Evolutionary conservation across 768 basidiomycete genomes (phyloP), one percentile per base, ranked within the genome.

Genomic region (Coprinopsis sp.): DNA sequence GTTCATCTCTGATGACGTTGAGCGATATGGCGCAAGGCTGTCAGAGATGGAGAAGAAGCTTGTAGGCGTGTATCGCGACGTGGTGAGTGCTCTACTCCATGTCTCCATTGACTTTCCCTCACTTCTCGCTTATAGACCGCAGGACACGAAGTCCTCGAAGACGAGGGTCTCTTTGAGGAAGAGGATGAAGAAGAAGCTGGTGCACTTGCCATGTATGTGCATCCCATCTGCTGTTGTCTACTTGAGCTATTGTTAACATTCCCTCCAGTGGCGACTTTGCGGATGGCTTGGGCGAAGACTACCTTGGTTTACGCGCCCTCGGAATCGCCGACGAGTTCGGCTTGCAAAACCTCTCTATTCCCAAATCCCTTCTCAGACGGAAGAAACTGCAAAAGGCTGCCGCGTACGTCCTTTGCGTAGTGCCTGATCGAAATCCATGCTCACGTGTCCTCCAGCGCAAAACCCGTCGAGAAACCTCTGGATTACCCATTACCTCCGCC

Each of bases 311-410:
- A 22, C 78, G 81, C 40, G 91, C 88, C 58, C 68, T 92, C 34
- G 94, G 93, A 24, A 90, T 96, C 41, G 92, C 91, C 18, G 78
- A 77, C 33, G 94, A 96, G 58, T 74, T 87, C 40, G 90, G 89
- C 12, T 68, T 95, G 50, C 77, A 84, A 13, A 84, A 77, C 53
- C 74, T 97, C 44, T 77, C 74, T 14, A 77, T 95, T 28, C 94
- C 94, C 8, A 84, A 83, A 65, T 77, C 72, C 51, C 64, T 97
- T 25, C 76, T 93, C 62, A 80, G 78, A 59, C 75, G 80, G 49
- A 84, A 83, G 66, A 78, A 76, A 54, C 54, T 64, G 49, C 54
- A 68, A 54, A 64, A 71, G 22, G 63, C 70, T 28, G 55, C 74
- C 33, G 73, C 69, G 81, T 85, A 62, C 54, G 82, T 78, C 16